Percentiles rank a stretch among this genome's conserved stretches.
Conservation (phyloP, 192 early-diverging fungal species). For the Backusella luteola region DNA sequence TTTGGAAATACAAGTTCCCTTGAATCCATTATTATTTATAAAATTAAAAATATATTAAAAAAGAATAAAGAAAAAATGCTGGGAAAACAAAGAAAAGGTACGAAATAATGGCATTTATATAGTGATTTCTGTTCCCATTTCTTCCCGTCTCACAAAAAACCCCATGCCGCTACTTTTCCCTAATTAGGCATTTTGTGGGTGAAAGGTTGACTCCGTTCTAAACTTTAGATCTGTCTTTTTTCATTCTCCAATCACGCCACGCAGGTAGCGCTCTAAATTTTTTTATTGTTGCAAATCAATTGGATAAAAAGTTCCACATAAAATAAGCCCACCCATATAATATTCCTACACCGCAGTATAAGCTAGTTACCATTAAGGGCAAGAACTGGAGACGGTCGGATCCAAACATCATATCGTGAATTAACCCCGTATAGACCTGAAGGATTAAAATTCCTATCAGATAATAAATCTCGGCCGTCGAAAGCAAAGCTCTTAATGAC, state of each 20-base stretch:
- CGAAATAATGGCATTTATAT: neutral
- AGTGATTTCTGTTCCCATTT: neutral
- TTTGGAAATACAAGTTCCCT: constrained; percentile 33
- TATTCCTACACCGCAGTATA: constrained; percentile 76
- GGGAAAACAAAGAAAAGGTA: neutral
- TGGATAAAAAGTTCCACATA: constrained; percentile 30
- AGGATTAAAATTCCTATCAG: constrained; percentile 44
- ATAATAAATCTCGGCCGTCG: constrained; percentile 53
- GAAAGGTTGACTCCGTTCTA: neutral
- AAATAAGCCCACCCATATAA: constrained; percentile 67
- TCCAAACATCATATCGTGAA: constrained; percentile 53
- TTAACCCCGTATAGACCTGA: constrained; percentile 53
- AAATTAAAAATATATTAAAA: constrained; percentile 7
- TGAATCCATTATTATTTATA: constrained; percentile 31
- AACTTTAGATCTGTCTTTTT: neutral
- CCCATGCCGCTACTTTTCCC: constrained; percentile 1
- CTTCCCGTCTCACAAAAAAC: neutral
- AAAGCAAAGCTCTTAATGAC: constrained; percentile 12
- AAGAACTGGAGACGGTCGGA: constrained; percentile 65
- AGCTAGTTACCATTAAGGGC: constrained; percentile 76
- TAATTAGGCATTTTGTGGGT: neutral
- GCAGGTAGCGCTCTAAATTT: neutral
- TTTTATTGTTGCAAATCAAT: neutral
- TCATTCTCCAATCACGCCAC: neutral
- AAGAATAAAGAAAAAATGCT: constrained; percentile 3